Percentiles rank a stretch among this genome's conserved stretches.
Conservation (phyloP, 106 monocot genomes). For the Dendrobium chrysotoxum region DNA sequence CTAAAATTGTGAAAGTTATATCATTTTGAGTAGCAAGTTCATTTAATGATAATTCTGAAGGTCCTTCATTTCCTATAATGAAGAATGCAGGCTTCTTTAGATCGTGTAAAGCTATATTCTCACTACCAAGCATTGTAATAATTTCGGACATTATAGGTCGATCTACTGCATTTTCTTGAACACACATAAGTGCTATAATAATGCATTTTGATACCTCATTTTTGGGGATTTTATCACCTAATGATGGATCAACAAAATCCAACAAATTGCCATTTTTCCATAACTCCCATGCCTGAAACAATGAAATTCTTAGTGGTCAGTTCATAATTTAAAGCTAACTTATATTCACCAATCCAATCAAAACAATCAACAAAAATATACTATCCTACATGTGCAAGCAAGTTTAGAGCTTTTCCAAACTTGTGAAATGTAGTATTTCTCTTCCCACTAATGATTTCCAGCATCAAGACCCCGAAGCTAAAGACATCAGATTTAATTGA, state of each 20-base stretch:
- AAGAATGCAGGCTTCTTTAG: conserved; percentile 16
- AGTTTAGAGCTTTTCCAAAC: neutral
- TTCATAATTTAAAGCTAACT: neutral
- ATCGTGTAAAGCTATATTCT: neutral
- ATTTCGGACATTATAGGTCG: too few relatives aligned
- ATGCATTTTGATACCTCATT: too few relatives aligned
- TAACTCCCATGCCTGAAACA: conserved; percentile 3
- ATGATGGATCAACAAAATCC: too few relatives aligned
- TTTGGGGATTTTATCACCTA: too few relatives aligned
- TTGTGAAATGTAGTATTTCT: neutral
- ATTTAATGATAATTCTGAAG: neutral
- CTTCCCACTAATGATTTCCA: neutral
- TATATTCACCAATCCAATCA: too few relatives aligned
- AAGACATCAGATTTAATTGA: conserved; percentile 3
- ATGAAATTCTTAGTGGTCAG: neutral
- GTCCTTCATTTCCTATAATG: neutral
- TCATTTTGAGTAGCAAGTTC: neutral
- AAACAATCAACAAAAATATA: neutral
- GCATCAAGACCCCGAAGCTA: neutral
- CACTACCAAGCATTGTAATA: conserved; percentile 27
- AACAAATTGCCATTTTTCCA: neutral
- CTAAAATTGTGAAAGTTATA: too few relatives aligned
- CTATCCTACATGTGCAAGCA: neutral
- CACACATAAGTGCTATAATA: too few relatives aligned
- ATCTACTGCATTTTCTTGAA: too few relatives aligned